Base-by-base conservation (phyloP, 176 grass and related monocot species). In the Dactylis glomerata region DNA sequence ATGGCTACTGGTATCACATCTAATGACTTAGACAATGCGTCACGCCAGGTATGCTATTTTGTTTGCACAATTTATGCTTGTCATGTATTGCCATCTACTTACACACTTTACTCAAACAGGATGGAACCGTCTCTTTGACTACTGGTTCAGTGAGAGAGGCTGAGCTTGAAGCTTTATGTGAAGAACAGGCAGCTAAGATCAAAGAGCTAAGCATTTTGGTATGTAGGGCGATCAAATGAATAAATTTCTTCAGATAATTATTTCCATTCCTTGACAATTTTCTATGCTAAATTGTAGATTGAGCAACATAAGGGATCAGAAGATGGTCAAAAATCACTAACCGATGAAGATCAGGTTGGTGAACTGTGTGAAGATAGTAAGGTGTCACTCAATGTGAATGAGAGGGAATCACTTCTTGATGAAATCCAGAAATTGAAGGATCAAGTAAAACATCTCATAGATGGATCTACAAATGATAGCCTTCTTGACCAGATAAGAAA, bases 401-500 rank as follows among this genome's bases (percentile, higher is more conserved):
- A 92, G 70, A 90, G 70, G 76, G 88, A 87, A 42, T 19, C 57
- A 49, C 86, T 92, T 68, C 70, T 90, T 54, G 15, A 42, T 36
- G 90, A 92, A 86, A 90, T 92, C 44, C 73, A 90, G 50, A 84
- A 57, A 68, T 81, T 95, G 59, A 88, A 73, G 86, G 68, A 86
- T 66, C 83, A 95, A 80, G 55, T 90, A n/a, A 88, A 88, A 55
- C 45, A 32, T 33, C 65, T 73, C 28, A 81, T 81, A 31, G 67
- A 78, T 27, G 73, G 47, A 40, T 84, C 80, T 24, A 75, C 76
- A 65, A 83, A 71, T 72, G 78, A 71, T 26, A 92, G 84, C 68
- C 93, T 99, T 87, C 89, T 99, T 12, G 96, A 99, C 6, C 82
- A 92, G 49, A 87, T 99, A 87, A 86, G 93, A 75, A 94, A 94